phyloP scores from a whole-genome alignment of 768 basidiomycete species.

The Suillus fuscotomentosus region DNA sequence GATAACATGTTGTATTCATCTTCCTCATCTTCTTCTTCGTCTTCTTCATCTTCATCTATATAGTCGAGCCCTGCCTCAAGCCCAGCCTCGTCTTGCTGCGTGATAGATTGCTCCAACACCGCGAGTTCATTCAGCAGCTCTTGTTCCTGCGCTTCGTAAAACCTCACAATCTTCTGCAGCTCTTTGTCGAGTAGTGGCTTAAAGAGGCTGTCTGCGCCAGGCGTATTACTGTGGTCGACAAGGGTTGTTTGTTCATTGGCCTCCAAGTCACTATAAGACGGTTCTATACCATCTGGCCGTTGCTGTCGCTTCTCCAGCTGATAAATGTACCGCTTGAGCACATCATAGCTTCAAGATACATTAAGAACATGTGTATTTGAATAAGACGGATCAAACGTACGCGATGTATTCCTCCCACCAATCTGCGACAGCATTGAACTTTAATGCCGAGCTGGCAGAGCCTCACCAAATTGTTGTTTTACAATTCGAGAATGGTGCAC shows the following conservation, averaged over 20 bases:
- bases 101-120: conserved; percentile 56
- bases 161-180: conserved; percentile 72
- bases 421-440: conserved; percentile 88
- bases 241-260: conserved; percentile 60
- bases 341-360: conserved; percentile 61
- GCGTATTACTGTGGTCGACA: conserved; percentile 36
- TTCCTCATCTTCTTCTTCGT: conserved; percentile 60
- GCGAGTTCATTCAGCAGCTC: conserved; percentile 64
- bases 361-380: not conserved
- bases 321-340: conserved; percentile 83
- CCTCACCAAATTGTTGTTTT: not conserved
- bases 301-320: conserved; percentile 78
- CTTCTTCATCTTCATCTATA: conserved; percentile 44
- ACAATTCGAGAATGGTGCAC: not conserved
- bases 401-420: conserved; percentile 94
- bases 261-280: conserved; percentile 55
- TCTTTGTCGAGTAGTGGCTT: conserved; percentile 77
- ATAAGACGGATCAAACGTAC: conserved; percentile 41
- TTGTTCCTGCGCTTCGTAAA: conserved; percentile 77
- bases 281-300: conserved; percentile 37
- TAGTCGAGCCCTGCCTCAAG: conserved; percentile 50
- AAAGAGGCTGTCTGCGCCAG: conserved; percentile 60
- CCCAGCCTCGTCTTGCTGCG: conserved; percentile 60
- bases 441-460: conserved; percentile 65
- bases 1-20: conserved; percentile 29